Base-by-base conservation (phyloP, 768 basidiomycete genomes). In the Fistulinella prunicolor region DNA sequence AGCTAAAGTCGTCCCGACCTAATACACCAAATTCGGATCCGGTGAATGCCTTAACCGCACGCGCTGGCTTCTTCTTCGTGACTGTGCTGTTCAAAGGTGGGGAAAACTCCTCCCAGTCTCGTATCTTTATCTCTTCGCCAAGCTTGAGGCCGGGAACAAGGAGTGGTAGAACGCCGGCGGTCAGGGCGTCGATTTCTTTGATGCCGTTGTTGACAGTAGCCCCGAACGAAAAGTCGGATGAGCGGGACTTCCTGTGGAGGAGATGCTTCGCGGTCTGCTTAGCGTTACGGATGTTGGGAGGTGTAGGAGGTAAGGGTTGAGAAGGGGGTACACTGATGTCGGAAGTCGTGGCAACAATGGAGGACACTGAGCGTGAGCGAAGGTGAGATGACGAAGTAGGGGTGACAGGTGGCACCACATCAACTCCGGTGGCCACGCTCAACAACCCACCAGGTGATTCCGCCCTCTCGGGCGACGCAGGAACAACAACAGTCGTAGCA, bases 271-370 rank as follows among this genome's bases (percentile, higher is more conserved):
- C 79, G n/a, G 74, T 36, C 35, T 36, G 74, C 42, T 76, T 78
- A 39, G 77, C 81, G 23, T 74, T 75, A 55, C 77, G 73, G 40
- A 85, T 77, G 48, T 74, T 83, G 1, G 83, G 83, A 24, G 85
- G 85, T n/a, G 85, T 89, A 2, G 86, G 85, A 10, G 86, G 85
- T 28, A 87, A 75, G 9, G 86, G 85, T 55, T 80, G 77, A 1
- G 81, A 72, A 4, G 86, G 85, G 24, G 86, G 85, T 42, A 57
- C 59, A 28, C 71, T 80, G 51, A 71, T 67, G 51, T 70, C 57
- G 42, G 68, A 56, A 20, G 71, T 65, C 12, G 72, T 70, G 40
- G 70, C 65, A 51, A 63, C 73, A 48, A 77, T 59, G 8, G 82
- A 83, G 2, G 82, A 74, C 4, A 73, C 69, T 3, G 84, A 86